Conservation (phyloP, 331 rosid genomes). For the Acacia pycnantha region DNA sequence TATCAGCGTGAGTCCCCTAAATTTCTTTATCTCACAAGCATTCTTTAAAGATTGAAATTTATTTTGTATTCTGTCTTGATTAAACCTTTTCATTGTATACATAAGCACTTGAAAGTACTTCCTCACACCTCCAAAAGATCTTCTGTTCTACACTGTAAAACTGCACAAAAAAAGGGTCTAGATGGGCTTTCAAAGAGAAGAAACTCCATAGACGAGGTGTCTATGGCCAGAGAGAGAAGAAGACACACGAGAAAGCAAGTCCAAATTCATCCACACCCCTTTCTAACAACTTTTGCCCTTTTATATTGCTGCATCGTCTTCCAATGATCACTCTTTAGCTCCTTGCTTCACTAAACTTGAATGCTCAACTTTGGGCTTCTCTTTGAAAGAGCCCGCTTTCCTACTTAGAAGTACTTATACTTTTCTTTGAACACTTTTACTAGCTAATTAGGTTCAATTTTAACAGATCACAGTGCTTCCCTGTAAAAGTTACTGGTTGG, state of each 20-base stretch:
- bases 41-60: conserved; percentile 1
- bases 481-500: conserved; percentile 88
- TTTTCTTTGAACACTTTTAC: not conserved
- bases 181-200: too few species aligned
- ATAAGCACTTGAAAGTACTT: not conserved
- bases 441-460: conserved; percentile 19
- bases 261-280: too few species aligned
- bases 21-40: not conserved
- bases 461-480: conserved; percentile 82
- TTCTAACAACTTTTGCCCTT: too few species aligned
- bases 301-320: too few species aligned
- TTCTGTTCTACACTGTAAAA: conserved; percentile 2
- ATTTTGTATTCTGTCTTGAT: not conserved
- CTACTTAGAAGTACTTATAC: conserved; percentile 5
- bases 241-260: too few species aligned
- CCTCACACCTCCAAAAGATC: conserved; percentile 1
- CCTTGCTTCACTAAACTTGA: too few species aligned
- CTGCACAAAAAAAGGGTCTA: not conserved
- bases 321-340: too few species aligned
- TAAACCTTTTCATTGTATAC: not conserved
- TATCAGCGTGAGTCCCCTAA: conserved; percentile 60
- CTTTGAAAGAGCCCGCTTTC: not conserved
- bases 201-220: too few species aligned
- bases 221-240: too few species aligned
- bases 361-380: too few species aligned